Evolutionary conservation across 306 rosid genomes (phyloP), one percentile per base, ranked within the genome.

Genomic region (Castanea mollissima): DNA sequence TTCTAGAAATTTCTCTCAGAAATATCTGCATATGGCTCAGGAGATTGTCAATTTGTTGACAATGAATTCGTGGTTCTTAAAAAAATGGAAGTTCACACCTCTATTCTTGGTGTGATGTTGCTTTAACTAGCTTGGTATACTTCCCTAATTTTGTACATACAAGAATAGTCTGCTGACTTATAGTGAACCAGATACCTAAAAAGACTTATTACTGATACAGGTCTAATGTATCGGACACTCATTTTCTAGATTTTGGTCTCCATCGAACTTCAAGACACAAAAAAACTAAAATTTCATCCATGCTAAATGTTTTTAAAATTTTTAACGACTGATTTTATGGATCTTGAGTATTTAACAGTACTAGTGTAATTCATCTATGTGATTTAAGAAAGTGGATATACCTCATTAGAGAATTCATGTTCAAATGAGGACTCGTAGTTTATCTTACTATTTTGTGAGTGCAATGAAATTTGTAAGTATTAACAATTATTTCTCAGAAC

Each of bases 161-260:
- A 41, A 25, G 23, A 14, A 51, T 71, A 12, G 34, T 23, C 13
- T 49, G 3, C 38, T 14, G 27, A 21, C 14, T 23, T 23, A 46
- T 14, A 49, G 57, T 70, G 11, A 12, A 41, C 46, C 46, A 2
- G 11, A 41, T 41, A 41, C 12, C 46, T 41, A 41, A 41, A 41
- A 41, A 41, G 46, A 46, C n/a, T 10, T 18, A 25, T 62, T 15
- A 51, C 38, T 71, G 20, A 13, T 49, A 49, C 13, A 13, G n/a
- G 44, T 71, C n/a, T 73, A 44, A 41, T 31, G 12, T 14, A 6
- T 41, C 49, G 6, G 23, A 67, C 12, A 67, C 51, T 32, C 23
- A 35, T 23, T 65, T 73, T 32, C 52, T 82, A 46, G 14, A 41
- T 71, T 82, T 27, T 9, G 49, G 44, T 41, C 20, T 77, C 69